Percentiles rank a stretch among this genome's conserved stretches.
Evolutionary conservation across 768 basidiomycete species (phyloP).

Genomic region (Thelephora aurantiotincta): DNA sequence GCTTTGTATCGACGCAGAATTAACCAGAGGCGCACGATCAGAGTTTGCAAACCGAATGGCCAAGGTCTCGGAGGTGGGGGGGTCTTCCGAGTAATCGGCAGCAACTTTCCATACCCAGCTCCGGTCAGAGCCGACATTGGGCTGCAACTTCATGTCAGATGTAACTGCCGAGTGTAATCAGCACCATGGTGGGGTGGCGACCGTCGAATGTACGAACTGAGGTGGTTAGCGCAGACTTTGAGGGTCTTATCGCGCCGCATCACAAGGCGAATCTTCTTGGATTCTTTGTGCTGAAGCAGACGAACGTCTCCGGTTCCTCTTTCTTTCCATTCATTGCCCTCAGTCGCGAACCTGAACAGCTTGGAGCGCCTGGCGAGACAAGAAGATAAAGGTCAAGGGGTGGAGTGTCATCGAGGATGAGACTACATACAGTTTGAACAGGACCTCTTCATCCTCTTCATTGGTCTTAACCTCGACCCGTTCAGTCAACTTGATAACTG

Average conservation of each 20-base stretch:
- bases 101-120: constrained; percentile 99
- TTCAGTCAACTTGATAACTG: constrained; percentile 92
- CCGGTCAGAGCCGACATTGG: constrained; percentile 96
- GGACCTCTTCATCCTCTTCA: constrained; percentile 86
- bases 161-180: constrained; percentile 39
- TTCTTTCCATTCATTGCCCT: constrained; percentile 90
- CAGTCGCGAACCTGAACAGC: constrained; percentile 84
- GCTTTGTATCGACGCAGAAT: background rate
- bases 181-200: background rate
- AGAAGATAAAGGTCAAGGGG: constrained; percentile 7
- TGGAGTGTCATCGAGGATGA: constrained; percentile 11
- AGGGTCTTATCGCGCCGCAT: constrained; percentile 99
- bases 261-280: constrained; percentile 86
- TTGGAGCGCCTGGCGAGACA: constrained; percentile 71
- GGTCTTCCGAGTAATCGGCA: constrained; percentile 88
- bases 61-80: constrained; percentile 85
- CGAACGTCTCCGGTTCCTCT: constrained; percentile 93
- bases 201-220: constrained; percentile 38
- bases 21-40: constrained; percentile 54
- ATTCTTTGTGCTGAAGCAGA: constrained; percentile 78
- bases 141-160: constrained; percentile 84
- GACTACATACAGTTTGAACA: constrained; percentile 85
- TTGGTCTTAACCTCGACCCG: constrained; percentile 88
- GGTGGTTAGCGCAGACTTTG: constrained; percentile 98
- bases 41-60: constrained; percentile 97